These are phyloP conservation scores for Phalaenopsis equestris DNA, from an alignment of 106 monocot species.

Conservation along the genomic window DNA sequence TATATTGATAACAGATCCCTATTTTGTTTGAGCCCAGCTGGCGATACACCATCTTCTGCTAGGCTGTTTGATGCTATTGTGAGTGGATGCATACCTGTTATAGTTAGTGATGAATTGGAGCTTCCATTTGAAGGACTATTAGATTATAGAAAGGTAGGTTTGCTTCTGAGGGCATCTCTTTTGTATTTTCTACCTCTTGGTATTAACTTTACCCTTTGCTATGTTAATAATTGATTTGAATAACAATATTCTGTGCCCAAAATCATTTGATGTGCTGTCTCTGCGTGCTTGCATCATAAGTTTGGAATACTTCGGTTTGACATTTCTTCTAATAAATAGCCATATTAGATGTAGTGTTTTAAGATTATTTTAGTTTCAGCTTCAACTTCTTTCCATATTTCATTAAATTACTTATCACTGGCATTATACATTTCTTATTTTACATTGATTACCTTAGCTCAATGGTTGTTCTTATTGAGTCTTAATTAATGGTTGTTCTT, in stretches of 20 bases:
- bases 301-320: no score
- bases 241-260: neutral
- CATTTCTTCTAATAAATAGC: no score
- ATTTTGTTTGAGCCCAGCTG: constrained; percentile 94
- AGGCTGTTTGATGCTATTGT: constrained; percentile 95
- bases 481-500: no score
- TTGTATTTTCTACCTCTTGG: neutral
- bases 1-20: constrained; percentile 49
- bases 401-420: neutral
- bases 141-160: constrained; percentile 68
- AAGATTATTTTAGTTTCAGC: neutral
- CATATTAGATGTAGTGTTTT: no score
- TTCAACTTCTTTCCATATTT: neutral
- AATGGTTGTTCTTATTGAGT: no score
- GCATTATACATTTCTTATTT: neutral
- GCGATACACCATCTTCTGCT: constrained; percentile 96
- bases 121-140: constrained; percentile 94
- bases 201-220: neutral
- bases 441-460: no score
- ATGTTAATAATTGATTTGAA: neutral
- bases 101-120: constrained; percentile 95
- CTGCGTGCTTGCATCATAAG: no score
- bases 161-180: neutral
- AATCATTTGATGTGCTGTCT: no score
- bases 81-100: constrained; percentile 88